Evolutionary conservation across 2,329 filamentous ascomycete species (phyloP).

Genomic region (Sporothrix mexicana): DNA sequence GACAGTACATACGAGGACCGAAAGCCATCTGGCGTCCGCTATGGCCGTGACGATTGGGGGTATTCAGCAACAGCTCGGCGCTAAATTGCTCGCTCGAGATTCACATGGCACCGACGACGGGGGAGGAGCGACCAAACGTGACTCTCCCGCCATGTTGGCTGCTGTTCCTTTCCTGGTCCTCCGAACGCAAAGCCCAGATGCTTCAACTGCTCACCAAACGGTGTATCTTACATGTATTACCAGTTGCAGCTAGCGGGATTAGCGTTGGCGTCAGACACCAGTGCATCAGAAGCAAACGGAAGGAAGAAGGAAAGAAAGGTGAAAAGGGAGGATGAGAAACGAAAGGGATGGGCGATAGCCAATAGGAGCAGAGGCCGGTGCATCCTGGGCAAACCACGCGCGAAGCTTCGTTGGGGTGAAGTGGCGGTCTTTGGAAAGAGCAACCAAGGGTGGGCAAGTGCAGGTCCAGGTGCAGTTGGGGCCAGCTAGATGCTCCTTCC

Average conservation of each 20-base stretch:
- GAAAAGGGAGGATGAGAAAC: neutral
- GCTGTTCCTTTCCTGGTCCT: neutral
- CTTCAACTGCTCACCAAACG: neutral
- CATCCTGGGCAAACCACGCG: conserved; percentile 11
- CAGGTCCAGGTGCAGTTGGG: conserved; percentile 9
- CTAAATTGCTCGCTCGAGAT: conserved; percentile 29
- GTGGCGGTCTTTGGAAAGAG: neutral
- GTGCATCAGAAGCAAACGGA: conserved; percentile 16
- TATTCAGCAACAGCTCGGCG: conserved; percentile 6
- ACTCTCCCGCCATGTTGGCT: neutral
- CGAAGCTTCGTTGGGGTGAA: conserved; percentile 17
- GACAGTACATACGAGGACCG: neutral
- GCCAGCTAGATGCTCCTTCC: conserved; percentile 17
- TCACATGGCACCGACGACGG: conserved; percentile 12
- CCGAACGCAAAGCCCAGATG: conserved; percentile 1
- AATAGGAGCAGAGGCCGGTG: conserved; percentile 26
- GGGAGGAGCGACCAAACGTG: conserved; percentile 4
- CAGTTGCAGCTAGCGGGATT: neutral
- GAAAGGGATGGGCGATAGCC: conserved; percentile 4
- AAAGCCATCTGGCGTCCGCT: neutral
- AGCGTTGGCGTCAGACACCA: conserved; percentile 5
- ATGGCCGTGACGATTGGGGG: neutral
- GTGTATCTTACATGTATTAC: neutral
- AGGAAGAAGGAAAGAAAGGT: neutral
- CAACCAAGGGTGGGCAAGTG: conserved; percentile 3